Percentiles rank a stretch among this genome's conserved stretches.
Conservation (phyloP, 768 basidiomycete genomes). For the Lentinula boryana region DNA sequence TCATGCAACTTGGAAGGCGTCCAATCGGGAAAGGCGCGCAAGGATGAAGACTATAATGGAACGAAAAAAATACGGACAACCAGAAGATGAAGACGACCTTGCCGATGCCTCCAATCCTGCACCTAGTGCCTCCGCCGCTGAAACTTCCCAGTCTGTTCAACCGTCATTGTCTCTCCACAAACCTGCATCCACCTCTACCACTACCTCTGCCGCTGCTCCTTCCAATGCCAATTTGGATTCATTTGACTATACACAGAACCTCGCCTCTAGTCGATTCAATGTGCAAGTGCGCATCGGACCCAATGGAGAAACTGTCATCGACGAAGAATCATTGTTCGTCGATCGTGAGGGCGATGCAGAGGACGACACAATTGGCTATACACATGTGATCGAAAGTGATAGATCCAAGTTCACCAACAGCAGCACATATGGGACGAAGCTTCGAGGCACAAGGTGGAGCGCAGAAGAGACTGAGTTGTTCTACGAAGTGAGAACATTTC, state of each 20-base stretch:
- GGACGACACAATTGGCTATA: slow-evolving; percentile 63
- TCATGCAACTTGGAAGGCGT: slow-evolving; percentile 65
- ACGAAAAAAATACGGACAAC: slow-evolving; percentile 67
- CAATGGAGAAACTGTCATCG: slow-evolving; percentile 82
- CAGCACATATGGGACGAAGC: slow-evolving; percentile 72
- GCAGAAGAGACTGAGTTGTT: slow-evolving; percentile 87
- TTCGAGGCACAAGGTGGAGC: slow-evolving; percentile 82
- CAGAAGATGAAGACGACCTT: slow-evolving; percentile 36
- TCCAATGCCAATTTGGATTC: slow-evolving; percentile 22
- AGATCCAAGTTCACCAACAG: slow-evolving; percentile 83
- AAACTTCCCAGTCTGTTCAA: slow-evolving; percentile 3
- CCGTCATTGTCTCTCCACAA: neutral
- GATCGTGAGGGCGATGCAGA: slow-evolving; percentile 57
- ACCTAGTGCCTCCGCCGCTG: slow-evolving; percentile 6
- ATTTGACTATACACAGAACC: slow-evolving; percentile 64
- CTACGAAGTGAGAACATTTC: slow-evolving; percentile 55
- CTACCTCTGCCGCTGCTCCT: slow-evolving; percentile 10
- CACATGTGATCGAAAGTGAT: slow-evolving; percentile 78
- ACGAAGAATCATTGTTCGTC: slow-evolving; percentile 79
- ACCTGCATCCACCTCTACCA: slow-evolving; percentile 4
- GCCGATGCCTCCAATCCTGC: slow-evolving; percentile 6
- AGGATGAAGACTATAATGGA: slow-evolving; percentile 62
- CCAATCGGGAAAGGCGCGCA: slow-evolving; percentile 60
- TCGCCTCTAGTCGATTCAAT: slow-evolving; percentile 68
- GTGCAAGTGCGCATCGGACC: slow-evolving; percentile 86